Conservation (phyloP, 1,284 basidiomycete species). For the Ganoderma sp. region DNA sequence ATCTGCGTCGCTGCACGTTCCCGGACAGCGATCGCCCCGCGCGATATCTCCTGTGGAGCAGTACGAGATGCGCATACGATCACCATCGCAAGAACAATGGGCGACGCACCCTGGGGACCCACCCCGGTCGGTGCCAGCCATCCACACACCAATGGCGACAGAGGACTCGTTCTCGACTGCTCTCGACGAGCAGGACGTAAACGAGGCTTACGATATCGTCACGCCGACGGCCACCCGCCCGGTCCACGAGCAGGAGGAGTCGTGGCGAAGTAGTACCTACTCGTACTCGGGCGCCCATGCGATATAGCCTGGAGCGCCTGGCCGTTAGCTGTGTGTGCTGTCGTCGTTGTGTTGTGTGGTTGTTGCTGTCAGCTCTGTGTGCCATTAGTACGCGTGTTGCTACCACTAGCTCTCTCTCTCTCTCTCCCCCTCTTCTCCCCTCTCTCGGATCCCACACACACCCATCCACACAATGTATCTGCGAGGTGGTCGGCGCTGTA, state of each 20-base stretch:
- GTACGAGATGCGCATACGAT: conserved; percentile 62
- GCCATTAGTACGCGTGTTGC: conserved; percentile 30
- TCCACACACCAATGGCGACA: conserved; percentile 28
- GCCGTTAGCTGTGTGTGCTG: conserved; percentile 1
- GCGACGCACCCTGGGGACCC: conserved; percentile 16
- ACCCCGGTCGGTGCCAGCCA: conserved; percentile 3
- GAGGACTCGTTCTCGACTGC: conserved; percentile 30
- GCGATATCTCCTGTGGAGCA: conserved; percentile 34
- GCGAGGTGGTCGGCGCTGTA: background rate
- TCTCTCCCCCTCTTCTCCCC: conserved; percentile 3
- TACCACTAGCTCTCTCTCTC: conserved; percentile 11
- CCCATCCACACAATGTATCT: conserved; percentile 2
- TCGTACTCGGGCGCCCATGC: conserved; percentile 32
- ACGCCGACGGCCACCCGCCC: conserved; percentile 12
- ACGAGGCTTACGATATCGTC: conserved; percentile 16
- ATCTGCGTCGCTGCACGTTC: conserved; percentile 29
- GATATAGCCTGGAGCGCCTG: conserved; percentile 18
- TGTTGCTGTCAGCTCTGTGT: conserved; percentile 22
- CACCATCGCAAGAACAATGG: conserved; percentile 35
- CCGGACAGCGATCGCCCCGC: conserved; percentile 24
- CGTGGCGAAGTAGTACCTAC: conserved; percentile 33
- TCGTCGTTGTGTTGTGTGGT: conserved; percentile 7
- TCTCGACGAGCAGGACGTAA: conserved; percentile 24
- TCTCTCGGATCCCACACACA: background rate
- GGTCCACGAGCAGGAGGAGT: conserved; percentile 27